These are phyloP conservation scores for Suhomyces guaymorum DNA, from an alignment of 1,139 yeast genomes.

Conservation along the genomic window DNA sequence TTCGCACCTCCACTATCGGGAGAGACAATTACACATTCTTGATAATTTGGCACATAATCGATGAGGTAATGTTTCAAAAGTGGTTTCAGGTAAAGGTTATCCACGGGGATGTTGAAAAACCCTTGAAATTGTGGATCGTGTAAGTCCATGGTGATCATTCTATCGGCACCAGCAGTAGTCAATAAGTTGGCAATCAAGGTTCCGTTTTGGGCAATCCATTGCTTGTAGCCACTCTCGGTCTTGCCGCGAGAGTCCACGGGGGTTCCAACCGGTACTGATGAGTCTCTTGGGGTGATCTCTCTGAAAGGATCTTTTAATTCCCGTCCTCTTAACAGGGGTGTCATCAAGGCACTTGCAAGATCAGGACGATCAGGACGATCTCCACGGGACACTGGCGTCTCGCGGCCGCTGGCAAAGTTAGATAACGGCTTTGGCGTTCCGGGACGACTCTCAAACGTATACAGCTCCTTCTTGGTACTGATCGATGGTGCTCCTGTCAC, in stretches of 20 bases:
- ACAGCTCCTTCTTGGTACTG: constrained; percentile 43
- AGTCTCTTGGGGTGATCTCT: constrained; percentile 11
- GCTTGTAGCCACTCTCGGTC: constrained; percentile 70
- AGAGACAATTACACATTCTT: constrained; percentile 82
- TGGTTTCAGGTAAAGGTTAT: constrained; percentile 84
- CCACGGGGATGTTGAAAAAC: constrained; percentile 89
- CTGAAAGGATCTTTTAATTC: constrained; percentile 10
- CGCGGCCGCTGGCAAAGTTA: constrained; percentile 3
- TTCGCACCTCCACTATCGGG: constrained; percentile 99
- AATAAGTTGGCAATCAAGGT: constrained; percentile 85
- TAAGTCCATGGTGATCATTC: constrained; percentile 94
- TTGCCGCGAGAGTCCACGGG: constrained; percentile 41
- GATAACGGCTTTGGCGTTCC: constrained; percentile 54
- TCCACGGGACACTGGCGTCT: no score
- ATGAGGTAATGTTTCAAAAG: constrained; percentile 77
- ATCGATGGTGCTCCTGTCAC: constrained; percentile 48
- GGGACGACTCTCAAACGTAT: constrained; percentile 65
- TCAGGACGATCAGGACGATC: no score
- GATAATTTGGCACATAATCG: constrained; percentile 69
- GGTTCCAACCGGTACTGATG: constrained; percentile 8
- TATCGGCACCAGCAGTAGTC: constrained; percentile 94
- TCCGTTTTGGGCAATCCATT: constrained; percentile 97
- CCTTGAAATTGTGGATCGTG: constrained; percentile 97
- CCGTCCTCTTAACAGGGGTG: constrained; percentile 6
- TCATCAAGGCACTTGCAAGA: no score